Evolutionary conservation across 2,329 filamentous ascomycete species (phyloP).

Genomic region (Aspergillus transmontanensis): DNA sequence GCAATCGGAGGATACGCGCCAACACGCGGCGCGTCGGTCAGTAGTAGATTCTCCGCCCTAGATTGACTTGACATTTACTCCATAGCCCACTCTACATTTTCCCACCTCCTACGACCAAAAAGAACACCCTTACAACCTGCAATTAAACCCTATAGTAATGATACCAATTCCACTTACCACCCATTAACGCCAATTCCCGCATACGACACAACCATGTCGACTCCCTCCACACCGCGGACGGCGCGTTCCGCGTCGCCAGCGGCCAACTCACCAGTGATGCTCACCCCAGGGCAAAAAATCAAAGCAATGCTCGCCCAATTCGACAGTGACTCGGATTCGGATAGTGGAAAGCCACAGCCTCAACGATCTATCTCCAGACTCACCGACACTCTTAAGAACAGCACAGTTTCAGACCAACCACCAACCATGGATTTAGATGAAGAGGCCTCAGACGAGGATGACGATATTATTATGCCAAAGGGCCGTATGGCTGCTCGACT

Average conservation of each 20-base stretch:
- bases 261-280: conserved; percentile 34
- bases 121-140: no score
- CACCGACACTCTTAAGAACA: conserved; percentile 6
- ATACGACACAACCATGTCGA: conserved; percentile 26
- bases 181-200: background rate
- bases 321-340: conserved; percentile 49
- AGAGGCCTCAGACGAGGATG: conserved; percentile 43
- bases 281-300: conserved; percentile 51
- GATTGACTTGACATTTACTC: conserved; percentile 1
- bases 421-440: conserved; percentile 17
- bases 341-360: conserved; percentile 35
- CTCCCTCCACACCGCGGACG: conserved; percentile 36
- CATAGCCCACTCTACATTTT: background rate
- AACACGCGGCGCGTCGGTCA: conserved; percentile 15
- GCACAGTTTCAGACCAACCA: conserved; percentile 3
- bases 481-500: conserved; percentile 68
- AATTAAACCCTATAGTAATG: background rate
- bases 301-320: conserved; percentile 54
- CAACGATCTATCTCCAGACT: conserved; percentile 11
- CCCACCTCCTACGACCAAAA: background rate
- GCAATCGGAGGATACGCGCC: conserved; percentile 12
- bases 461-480: conserved; percentile 58
- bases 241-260: conserved; percentile 34
- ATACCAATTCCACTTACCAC: background rate
- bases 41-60: conserved; percentile 18